Evolutionary conservation across 2,329 filamentous ascomycete species (phyloP), one percentile per base, ranked within the genome.

Genomic region (Ophiostoma novo-ulmi): DNA sequence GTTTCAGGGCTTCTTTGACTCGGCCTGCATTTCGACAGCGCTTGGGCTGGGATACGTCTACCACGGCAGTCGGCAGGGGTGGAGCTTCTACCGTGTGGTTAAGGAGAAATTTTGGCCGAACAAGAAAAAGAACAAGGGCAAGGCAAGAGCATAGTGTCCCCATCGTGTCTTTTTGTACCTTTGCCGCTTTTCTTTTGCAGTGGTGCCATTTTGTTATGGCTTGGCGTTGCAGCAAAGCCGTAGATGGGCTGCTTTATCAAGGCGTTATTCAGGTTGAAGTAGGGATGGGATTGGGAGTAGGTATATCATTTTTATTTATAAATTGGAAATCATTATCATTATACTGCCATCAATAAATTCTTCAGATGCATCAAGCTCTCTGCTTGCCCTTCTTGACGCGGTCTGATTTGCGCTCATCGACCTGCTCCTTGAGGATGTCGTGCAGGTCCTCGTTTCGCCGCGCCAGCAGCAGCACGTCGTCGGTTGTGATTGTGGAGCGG

Each of bases 381-480:
- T 71, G 75, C 77, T 73, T 79, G 80, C 48, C 76, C 79, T 72
- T 80, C 74, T 74, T 77, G 78, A 48, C 58, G 3, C 72, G 73
- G 55, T 81, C 79, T 1, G 83, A 84, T 76, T 85, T 87, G 73
- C 84, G 81, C 74, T 83, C 81, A 70, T 93, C 89, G 38, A 93
- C 82, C 75, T 88, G 88, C 68, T 87, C 84, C 78, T 86, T 86
- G 77, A 99, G 85, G 44, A 98, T 88, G 20, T 85, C 85, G 75
- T 94, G 88, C 26, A 99, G 80, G 22, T 93, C 93, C 71, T 94
- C 91, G 76, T 98, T 99, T 72, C 94, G 88, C 73, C 95, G 85
- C 36, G 92, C 89, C 39, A 99, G 86, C 8, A 99, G 85, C 76
- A 98, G 82, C 14, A 98, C 94, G 78, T 99, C 95, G 69, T 94